Percentiles rank a stretch among this genome's conserved stretches.
Conservation (phyloP, 164 flowering plant genomes). For the Taxillus chinensis region DNA sequence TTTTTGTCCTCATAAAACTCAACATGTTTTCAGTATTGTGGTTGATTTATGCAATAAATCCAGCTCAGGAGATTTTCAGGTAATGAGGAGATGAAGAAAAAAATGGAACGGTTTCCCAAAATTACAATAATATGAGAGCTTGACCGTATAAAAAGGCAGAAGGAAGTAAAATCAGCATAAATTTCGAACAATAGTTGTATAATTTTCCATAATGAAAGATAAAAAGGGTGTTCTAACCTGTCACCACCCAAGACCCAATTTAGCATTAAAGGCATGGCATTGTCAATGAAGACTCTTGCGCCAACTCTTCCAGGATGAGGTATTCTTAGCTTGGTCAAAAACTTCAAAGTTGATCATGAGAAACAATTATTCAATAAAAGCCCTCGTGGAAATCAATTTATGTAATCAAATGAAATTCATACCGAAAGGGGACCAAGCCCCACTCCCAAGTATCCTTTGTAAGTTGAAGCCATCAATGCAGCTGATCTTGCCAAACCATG, state of each 20-base stretch:
- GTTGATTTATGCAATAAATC: not conserved
- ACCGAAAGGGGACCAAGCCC: slow-evolving; percentile 95
- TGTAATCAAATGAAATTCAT: slow-evolving; percentile 12
- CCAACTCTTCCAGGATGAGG: slow-evolving; percentile 96
- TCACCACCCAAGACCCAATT: slow-evolving; percentile 92
- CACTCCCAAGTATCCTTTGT: slow-evolving; percentile 85
- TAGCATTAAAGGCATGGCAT: slow-evolving; percentile 77
- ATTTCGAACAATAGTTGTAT: not conserved
- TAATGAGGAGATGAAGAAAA: not conserved
- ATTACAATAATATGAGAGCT: not conserved
- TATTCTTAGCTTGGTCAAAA: slow-evolving; percentile 66
- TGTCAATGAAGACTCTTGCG: slow-evolving; percentile 66
- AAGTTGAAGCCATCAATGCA: slow-evolving; percentile 90
- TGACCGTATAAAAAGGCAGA: not conserved
- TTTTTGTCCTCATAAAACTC: not conserved
- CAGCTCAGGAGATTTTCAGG: not conserved
- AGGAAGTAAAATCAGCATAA: not conserved
- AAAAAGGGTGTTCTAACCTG: slow-evolving; percentile 35
- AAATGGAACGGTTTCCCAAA: not conserved
- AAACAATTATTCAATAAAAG: slow-evolving; percentile 2
- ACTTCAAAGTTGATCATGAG: slow-evolving; percentile 33
- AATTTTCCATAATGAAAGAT: not conserved
- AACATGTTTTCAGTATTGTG: not conserved
- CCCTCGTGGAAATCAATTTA: not conserved
- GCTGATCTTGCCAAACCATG: slow-evolving; percentile 96